Percentiles rank a stretch among this genome's conserved stretches.
These are phyloP conservation scores for Serpula lacrymans DNA, from an alignment of 768 basidiomycete species.

Conservation along the genomic window DNA sequence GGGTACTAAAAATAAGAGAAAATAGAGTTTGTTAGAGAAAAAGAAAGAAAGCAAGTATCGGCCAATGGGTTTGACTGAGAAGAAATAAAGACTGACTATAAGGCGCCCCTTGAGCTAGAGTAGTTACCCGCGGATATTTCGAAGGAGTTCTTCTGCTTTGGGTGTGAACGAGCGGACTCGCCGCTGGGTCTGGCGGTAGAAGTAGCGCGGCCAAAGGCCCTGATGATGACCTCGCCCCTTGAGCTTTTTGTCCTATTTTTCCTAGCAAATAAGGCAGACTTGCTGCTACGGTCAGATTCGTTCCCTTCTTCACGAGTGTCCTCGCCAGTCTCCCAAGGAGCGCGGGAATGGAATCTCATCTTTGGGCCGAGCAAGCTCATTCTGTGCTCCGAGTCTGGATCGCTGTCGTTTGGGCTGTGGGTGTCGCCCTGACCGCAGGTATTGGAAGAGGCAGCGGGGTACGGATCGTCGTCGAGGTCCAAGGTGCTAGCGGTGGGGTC, in stretches of 20 bases:
- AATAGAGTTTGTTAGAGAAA: conserved; percentile 6
- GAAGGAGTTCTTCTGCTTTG: conserved; percentile 53
- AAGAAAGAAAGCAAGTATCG: neutral
- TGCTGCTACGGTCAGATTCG: conserved; percentile 38
- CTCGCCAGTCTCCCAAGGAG: conserved; percentile 76
- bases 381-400: conserved; percentile 44
- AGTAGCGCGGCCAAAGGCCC: conserved; percentile 42
- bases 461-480: conserved; percentile 53
- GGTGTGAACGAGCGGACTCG: conserved; percentile 57
- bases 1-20: conserved; percentile 36
- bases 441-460: conserved; percentile 25
- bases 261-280: conserved; percentile 26
- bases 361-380: conserved; percentile 80
- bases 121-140: conserved; percentile 52
- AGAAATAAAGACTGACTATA: conserved; percentile 52
- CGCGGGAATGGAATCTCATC: conserved; percentile 77
- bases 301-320: conserved; percentile 43
- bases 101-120: conserved; percentile 48
- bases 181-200: conserved; percentile 54
- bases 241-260: conserved; percentile 25
- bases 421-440: conserved; percentile 32
- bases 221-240: conserved; percentile 38
- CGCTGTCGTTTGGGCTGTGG: conserved; percentile 32
- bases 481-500: conserved; percentile 50
- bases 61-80: no score